Conservation (phyloP, 2,329 filamentous ascomycete genomes). For the Alternaria sp. region DNA sequence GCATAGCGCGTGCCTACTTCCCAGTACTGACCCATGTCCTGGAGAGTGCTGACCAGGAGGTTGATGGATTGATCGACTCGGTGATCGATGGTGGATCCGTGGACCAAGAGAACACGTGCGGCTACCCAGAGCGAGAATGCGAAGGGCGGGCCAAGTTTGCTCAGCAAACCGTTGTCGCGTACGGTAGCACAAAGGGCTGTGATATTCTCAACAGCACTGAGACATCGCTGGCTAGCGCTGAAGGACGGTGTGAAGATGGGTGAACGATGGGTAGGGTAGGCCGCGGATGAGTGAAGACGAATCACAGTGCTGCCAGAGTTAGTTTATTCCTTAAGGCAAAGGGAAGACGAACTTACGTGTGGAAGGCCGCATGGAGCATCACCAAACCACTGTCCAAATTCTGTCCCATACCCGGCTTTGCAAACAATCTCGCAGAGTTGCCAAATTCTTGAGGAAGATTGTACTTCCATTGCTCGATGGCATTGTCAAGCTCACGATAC, state of each 20-base stretch:
- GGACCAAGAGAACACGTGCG: conserved; percentile 83
- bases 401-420: conserved; percentile 66
- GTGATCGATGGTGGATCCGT: conserved; percentile 87
- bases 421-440: conserved; percentile 79
- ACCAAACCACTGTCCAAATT: conserved; percentile 82
- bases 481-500: conserved; percentile 83
- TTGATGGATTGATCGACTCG: conserved; percentile 79
- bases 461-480: conserved; percentile 82
- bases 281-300: conserved; percentile 87
- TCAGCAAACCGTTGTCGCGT: conserved; percentile 72
- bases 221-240: conserved; percentile 81
- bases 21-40: conserved; percentile 83
- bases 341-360: conserved; percentile 65
- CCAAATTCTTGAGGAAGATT: conserved; percentile 82
- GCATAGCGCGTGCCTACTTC: conserved; percentile 85
- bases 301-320: conserved; percentile 70
- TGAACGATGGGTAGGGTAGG: conserved; percentile 87
- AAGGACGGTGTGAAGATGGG: conserved; percentile 90
- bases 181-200: conserved; percentile 80
- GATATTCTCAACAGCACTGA: conserved; percentile 74
- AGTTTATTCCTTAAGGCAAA: conserved; percentile 8
- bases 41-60: conserved; percentile 81
- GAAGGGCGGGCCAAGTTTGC: conserved; percentile 86
- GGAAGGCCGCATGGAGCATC: conserved; percentile 89
- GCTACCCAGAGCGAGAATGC: conserved; percentile 94